Percentiles rank a stretch among this genome's conserved stretches.
phyloP scores from a whole-genome alignment of 495 filamentous ascomycete species.

The Penicillium turbatum region DNA sequence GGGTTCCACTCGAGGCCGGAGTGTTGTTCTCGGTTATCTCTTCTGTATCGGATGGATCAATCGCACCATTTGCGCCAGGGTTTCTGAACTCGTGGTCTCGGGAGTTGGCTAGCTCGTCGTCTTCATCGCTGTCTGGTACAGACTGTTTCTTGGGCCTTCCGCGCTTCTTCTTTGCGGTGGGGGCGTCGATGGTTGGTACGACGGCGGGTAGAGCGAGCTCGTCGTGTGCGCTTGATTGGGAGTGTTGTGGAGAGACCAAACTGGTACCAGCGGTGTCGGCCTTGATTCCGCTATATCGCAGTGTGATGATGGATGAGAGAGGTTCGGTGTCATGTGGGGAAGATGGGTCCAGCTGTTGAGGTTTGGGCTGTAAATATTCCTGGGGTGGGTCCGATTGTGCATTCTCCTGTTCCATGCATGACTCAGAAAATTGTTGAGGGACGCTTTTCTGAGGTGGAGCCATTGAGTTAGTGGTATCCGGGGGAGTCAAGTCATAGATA shows the following conservation, averaged over 20 bases:
- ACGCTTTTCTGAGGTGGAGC: background rate
- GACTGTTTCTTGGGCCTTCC: constrained; percentile 34
- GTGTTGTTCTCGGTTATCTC: background rate
- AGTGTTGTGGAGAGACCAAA: constrained; percentile 16
- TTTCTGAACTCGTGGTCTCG: constrained; percentile 3
- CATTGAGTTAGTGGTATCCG: background rate
- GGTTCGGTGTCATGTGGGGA: constrained; percentile 44
- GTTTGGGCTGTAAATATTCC: constrained; percentile 18
- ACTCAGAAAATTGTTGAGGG: background rate
- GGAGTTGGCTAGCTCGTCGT: constrained; percentile 29
- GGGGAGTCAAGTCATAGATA: background rate
- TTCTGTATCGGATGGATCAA: constrained; percentile 6
- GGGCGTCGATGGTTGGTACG: constrained; percentile 18
- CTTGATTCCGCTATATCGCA: constrained; percentile 20
- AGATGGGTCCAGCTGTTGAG: constrained; percentile 22
- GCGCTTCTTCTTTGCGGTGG: constrained; percentile 29
- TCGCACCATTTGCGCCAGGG: constrained; percentile 6
- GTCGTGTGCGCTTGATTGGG: constrained; percentile 23
- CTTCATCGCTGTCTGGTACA: constrained; percentile 25
- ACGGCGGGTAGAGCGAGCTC: constrained; percentile 26
- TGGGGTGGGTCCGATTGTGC: constrained; percentile 12
- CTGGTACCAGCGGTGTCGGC: constrained; percentile 18
- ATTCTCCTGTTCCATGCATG: constrained; percentile 3
- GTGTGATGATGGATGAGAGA: constrained; percentile 33
- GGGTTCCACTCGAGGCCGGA: background rate